Evolutionary conservation across 1,284 basidiomycete genomes (phyloP).

Genomic region (Cryptococcus deneoformans): DNA sequence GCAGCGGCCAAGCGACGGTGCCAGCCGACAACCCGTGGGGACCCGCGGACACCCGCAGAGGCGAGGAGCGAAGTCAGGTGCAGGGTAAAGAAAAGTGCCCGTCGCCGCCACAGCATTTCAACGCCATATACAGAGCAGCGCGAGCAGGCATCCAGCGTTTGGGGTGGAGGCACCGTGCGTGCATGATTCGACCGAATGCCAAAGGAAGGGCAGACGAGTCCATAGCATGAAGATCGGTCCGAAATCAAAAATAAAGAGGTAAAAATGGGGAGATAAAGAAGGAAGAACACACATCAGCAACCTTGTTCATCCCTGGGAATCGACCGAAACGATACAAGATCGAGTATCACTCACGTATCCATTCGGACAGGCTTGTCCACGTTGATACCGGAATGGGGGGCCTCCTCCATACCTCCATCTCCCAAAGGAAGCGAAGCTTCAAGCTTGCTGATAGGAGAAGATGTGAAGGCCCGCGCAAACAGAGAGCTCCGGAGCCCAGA

Average conservation of each 20-base stretch:
- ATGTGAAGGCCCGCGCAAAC: slow-evolving; percentile 4
- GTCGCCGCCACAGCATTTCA: no score
- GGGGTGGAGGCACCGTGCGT: background rate
- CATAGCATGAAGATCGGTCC: background rate
- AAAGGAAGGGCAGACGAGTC: slow-evolving; percentile 1
- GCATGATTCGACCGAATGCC: background rate
- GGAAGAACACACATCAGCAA: background rate
- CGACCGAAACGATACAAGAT: background rate
- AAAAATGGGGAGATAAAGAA: background rate
- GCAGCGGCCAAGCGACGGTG: no score
- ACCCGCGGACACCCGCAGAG: no score
- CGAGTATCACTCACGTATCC: slow-evolving; percentile 39
- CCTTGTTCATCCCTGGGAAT: background rate
- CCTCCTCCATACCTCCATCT: slow-evolving; percentile 39
- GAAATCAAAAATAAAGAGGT: background rate
- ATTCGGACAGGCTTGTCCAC: slow-evolving; percentile 39
- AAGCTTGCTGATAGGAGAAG: slow-evolving; percentile 12
- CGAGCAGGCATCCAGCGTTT: no score
- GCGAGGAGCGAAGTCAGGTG: no score
- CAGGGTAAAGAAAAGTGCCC: no score
- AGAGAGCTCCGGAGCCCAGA: background rate
- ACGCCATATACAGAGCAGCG: no score
- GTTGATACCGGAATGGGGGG: slow-evolving; percentile 44
- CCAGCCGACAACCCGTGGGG: no score
- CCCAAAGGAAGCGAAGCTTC: slow-evolving; percentile 16